Conservation (phyloP, 176 grass and related monocot species). For the Oryza officinalis region DNA sequence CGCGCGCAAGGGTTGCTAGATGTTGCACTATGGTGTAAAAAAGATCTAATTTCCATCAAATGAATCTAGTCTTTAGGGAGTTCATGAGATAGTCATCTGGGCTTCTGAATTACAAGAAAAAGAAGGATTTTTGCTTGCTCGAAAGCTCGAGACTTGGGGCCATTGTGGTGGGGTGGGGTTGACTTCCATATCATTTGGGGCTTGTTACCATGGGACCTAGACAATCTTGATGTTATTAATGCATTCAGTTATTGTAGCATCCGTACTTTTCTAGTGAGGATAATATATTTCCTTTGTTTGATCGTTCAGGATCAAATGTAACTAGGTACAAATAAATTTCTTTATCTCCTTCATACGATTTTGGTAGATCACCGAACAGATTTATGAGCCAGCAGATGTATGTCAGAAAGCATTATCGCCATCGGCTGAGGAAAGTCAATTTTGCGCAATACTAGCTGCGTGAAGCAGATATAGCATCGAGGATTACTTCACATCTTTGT, state of each 20-base stretch:
- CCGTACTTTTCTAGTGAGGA: slow-evolving; percentile 21
- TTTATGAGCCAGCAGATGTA: neutral
- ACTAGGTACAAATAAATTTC: slow-evolving; percentile 16
- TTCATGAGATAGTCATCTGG: neutral
- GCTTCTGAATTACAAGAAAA: slow-evolving; percentile 21
- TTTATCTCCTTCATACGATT: slow-evolving; percentile 19
- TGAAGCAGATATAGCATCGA: neutral
- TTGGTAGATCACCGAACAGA: slow-evolving; percentile 14
- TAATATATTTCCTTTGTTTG: slow-evolving; percentile 13
- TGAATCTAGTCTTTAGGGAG: neutral
- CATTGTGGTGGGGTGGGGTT: slow-evolving; percentile 32
- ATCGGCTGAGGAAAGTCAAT: slow-evolving; percentile 29
- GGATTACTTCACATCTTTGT: slow-evolving; percentile 32
- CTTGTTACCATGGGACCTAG: slow-evolving; percentile 34
- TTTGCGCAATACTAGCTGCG: neutral
- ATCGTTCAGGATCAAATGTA: slow-evolving; percentile 29
- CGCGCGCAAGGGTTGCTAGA: neutral
- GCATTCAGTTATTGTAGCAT: slow-evolving; percentile 26
- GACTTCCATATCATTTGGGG: slow-evolving; percentile 45
- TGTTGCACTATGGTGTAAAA: neutral
- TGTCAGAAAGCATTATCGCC: neutral
- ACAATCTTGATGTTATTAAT: slow-evolving; percentile 40
- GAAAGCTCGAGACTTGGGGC: slow-evolving; percentile 6
- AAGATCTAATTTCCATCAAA: slow-evolving; percentile 29
- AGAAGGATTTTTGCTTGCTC: neutral